Base-by-base conservation (phyloP, 73 alveolate genomes). In the Paramecium sexaurelia region DNA sequence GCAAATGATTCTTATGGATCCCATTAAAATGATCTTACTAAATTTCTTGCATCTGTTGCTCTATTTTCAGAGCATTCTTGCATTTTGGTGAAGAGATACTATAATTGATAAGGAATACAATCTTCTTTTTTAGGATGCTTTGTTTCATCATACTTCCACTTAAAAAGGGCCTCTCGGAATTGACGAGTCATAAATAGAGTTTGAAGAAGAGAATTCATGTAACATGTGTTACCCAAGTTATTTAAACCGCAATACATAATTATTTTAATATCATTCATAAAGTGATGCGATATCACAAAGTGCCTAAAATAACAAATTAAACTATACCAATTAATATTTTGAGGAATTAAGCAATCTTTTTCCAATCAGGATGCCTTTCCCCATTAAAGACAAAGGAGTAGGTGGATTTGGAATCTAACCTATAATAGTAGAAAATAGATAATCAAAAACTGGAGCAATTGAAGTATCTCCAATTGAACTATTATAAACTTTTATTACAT, bases 201-300 rank as follows among this genome's bases (percentile, higher is more conserved):
- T 87, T 98, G 97, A 9, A 97, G 95, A 55, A 97, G 92, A 92
- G 98, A 95, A 92, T 98, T 98, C 97, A 97, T 96, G 91, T 96
- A 98, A 68, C 99, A 98, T 7, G 99, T 98, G 8, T 96, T 98
- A 5, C 99, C 99, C 83, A 95, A 97, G 75, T 97, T 97, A 57
- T 94, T 95, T 37, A 97, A 91, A 15, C 99, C 99, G 75, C 90
- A 78, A 78, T 78, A 78, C 71, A 39, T 78, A 41, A 29, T 73
- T 43, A 78, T 78, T 41, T 78, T 37, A 39, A 36, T 24, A 78
- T 88, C 94, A 88, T 69, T 88, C 94, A 88, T 88, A 88, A 15
- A 88, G 40, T 27, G 94, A 88, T 41, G 94, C 94, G 3, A 88
- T 88, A 45, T 88, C 94, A 68, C 94, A 88, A 36, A 88, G 66